Base-by-base conservation (phyloP, 2,329 filamentous ascomycete species). In the Acrodontium crateriforme region DNA sequence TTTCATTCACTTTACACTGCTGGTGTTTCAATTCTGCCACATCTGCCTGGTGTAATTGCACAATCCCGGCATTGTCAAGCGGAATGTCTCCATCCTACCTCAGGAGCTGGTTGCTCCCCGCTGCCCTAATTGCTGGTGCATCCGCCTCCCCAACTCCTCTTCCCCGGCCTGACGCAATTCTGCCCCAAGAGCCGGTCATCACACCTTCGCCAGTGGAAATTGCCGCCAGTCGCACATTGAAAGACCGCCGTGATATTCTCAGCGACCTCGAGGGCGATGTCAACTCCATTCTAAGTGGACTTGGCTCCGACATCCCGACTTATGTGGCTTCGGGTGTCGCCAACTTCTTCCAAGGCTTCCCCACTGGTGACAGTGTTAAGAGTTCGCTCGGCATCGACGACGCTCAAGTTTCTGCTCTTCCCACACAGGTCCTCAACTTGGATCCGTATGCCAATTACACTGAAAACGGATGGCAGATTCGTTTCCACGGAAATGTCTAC, bases 401-500 rank as follows among this genome's bases (percentile, higher is more conserved):
- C 33, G 53, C 55, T 17, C 67, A 77, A 28, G 48, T 82, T 19
- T 63, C 56, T 25, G 71, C 75, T 2, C 57, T 65, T 31, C 78
- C 78, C 0, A 81, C 77, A 0, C 66, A 79, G 36, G 76, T 78
- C 4, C 54, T 83, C 35, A 83, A 82, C 38, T 49, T 83, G 6
- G 76, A 77, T 9, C 60, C 60, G 2, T 60, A 62, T 9, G 79
- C 65, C n/a, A 85, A 85, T 38, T 85, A 76, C 72, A 84, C 79
- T 2, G 62, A 74, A n/a, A 54, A 71, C 32, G 76, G 76, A 18
- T 85, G 80, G 80, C 81, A 74, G 37, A 64, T 84, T 3, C 67
- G 78, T 16, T 70, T 84, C 37, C 79, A 78, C 39, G 80, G 79
- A 40, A 83, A 83, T 44, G 74, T 84, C n/a, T 85, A 75, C 62